A percentile compares a stretch with the other conserved stretches of the same genome.
Evolutionary conservation across 208 protist genomes (phyloP).

Genomic region (Crithidia mellificae): DNA sequence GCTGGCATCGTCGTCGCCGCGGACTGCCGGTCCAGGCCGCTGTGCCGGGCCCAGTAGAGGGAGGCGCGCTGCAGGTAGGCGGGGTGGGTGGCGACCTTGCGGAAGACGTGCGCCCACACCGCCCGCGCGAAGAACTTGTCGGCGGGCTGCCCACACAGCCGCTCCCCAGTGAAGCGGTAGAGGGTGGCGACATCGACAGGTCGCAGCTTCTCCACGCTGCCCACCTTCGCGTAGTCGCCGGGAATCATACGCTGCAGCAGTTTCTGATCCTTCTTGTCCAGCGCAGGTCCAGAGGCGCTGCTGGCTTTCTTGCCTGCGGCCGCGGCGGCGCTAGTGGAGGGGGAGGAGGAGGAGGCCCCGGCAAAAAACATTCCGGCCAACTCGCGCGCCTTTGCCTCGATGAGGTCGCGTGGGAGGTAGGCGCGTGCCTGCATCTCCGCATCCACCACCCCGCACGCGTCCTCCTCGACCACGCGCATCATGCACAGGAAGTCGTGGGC

Average conservation of each 20-base stretch:
- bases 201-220: conserved; percentile 76
- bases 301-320: conserved; percentile 7
- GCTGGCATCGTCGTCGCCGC: conserved; percentile 59
- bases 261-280: conserved; percentile 85
- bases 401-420: conserved; percentile 62
- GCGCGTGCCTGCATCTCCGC: conserved; percentile 79
- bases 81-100: conserved; percentile 79
- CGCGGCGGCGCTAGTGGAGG: too few relatives aligned
- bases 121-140: conserved; percentile 63
- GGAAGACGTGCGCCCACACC: conserved; percentile 81
- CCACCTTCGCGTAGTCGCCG: conserved; percentile 70
- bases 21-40: conserved; percentile 52
- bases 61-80: conserved; percentile 71
- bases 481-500: conserved; percentile 84
- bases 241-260: conserved; percentile 74
- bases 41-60: conserved; percentile 84
- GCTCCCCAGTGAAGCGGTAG: conserved; percentile 83
- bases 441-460: conserved; percentile 54
- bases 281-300: not conserved
- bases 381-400: conserved; percentile 58
- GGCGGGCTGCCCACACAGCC: conserved; percentile 39
- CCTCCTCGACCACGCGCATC: conserved; percentile 89
- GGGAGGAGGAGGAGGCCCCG: not conserved
- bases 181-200: conserved; percentile 76
- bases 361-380: conserved; percentile 55